Conservation (phyloP, 768 basidiomycete species). For the Amanita rimosa region DNA sequence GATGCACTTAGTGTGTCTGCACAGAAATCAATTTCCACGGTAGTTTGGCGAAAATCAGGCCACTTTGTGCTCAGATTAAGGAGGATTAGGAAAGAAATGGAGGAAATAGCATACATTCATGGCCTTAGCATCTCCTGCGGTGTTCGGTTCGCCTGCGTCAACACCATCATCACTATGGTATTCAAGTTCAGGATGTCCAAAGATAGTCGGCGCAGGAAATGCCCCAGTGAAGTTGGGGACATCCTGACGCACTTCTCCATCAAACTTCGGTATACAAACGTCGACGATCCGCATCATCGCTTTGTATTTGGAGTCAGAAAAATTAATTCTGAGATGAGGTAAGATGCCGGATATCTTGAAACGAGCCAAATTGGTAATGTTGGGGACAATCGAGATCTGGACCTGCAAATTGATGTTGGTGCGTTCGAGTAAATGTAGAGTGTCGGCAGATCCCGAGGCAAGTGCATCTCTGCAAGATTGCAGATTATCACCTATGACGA, state of each 20-base stretch:
- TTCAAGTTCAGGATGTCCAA: constrained; percentile 42
- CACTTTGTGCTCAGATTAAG: constrained; percentile 13
- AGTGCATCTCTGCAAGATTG: constrained; percentile 77
- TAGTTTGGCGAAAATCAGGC: constrained; percentile 37
- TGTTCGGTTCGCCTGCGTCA: constrained; percentile 27
- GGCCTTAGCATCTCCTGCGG: constrained; percentile 8
- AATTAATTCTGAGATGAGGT: constrained; percentile 79
- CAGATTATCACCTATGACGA: constrained; percentile 79
- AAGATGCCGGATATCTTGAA: constrained; percentile 89
- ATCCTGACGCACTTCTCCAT: constrained; percentile 22
- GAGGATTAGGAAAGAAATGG: background rate
- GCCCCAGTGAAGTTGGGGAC: constrained; percentile 17
- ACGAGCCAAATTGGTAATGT: constrained; percentile 67
- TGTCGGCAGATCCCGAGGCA: constrained; percentile 37
- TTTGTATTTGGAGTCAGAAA: constrained; percentile 87
- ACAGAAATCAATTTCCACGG: constrained; percentile 79
- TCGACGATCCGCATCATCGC: constrained; percentile 88
- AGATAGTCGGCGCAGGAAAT: constrained; percentile 46
- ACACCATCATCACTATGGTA: constrained; percentile 60
- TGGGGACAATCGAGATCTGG: constrained; percentile 88
- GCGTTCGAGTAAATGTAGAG: constrained; percentile 83
- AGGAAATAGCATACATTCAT: background rate
- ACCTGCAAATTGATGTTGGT: constrained; percentile 84
- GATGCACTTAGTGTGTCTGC: constrained; percentile 77
- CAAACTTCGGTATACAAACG: constrained; percentile 79